A percentile compares a stretch with the other conserved stretches of the same genome.
phyloP scores from a whole-genome alignment of 345 rosid genomes.

The Microthlaspi erraticum region DNA sequence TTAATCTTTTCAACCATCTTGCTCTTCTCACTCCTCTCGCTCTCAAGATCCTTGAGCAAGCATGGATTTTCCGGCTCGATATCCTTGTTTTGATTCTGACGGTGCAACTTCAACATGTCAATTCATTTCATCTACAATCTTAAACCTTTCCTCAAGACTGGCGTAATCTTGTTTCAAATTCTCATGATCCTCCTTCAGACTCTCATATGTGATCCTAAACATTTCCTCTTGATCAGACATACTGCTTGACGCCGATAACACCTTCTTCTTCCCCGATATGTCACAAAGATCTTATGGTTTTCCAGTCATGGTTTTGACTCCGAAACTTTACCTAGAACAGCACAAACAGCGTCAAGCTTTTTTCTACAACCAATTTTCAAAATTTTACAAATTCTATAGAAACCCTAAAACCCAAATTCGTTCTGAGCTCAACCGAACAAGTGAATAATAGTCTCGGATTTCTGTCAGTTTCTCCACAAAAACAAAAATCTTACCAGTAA shows the following conservation, averaged over 20 bases:
- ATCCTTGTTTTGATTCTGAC: not conserved
- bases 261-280: conserved; percentile 10
- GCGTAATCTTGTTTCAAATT: conserved; percentile 17
- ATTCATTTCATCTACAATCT: not conserved
- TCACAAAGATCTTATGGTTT: conserved; percentile 13
- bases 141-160: not conserved
- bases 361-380: not conserved
- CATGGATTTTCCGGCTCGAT: not conserved
- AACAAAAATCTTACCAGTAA: not conserved
- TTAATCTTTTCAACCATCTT: conserved; percentile 20
- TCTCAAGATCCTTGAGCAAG: conserved; percentile 33
- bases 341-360: conserved; percentile 15
- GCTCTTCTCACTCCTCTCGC: conserved; percentile 18
- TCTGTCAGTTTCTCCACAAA: not conserved
- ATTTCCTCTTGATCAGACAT: not conserved
- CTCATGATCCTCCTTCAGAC: conserved; percentile 32
- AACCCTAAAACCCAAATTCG: conserved; percentile 5
- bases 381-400: conserved; percentile 11
- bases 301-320: conserved; percentile 23
- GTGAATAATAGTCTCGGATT: not conserved
- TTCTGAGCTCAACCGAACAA: not conserved
- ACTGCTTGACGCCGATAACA: too few species aligned
- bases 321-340: conserved; percentile 26
- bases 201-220: conserved; percentile 14
- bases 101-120: not conserved